These are phyloP conservation scores for Reticulascus tulasneorum DNA, from an alignment of 2,329 filamentous ascomycete species.

Conservation along the genomic window DNA sequence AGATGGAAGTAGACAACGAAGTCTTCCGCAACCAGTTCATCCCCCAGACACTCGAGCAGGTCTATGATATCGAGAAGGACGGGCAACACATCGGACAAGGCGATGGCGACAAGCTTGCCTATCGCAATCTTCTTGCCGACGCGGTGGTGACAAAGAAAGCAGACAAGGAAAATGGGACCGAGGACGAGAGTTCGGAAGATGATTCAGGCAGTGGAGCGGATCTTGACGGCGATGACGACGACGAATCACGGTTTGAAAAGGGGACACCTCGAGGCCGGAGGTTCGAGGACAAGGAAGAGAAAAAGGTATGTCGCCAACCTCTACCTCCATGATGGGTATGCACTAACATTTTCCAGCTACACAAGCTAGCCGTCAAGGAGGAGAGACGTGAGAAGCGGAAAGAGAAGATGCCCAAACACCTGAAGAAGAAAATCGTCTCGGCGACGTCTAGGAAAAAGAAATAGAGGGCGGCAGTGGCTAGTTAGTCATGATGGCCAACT, in stretches of 20 bases:
- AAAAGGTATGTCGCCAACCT: conserved; percentile 51
- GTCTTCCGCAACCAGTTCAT: conserved; percentile 97
- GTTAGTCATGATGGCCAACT: neutral
- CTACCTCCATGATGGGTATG: neutral
- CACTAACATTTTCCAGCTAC: conserved; percentile 39
- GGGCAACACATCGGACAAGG: conserved; percentile 72
- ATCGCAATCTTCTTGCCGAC: conserved; percentile 77
- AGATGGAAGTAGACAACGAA: conserved; percentile 76
- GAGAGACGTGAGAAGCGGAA: conserved; percentile 91
- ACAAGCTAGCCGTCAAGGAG: conserved; percentile 90
- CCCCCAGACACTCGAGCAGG: conserved; percentile 89
- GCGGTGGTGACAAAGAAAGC: conserved; percentile 43
- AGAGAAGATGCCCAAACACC: conserved; percentile 91
- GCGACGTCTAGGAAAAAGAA: conserved; percentile 61
- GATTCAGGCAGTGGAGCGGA: conserved; percentile 46
- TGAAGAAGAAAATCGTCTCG: conserved; percentile 85
- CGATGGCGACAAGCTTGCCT: conserved; percentile 73
- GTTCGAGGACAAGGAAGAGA: conserved; percentile 88
- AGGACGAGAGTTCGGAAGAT: conserved; percentile 33
- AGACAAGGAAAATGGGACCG: conserved; percentile 28
- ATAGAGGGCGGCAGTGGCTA: conserved; percentile 25
- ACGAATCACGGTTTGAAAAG: conserved; percentile 58
- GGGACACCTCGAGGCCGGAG: conserved; percentile 73
- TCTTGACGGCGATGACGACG: conserved; percentile 39
- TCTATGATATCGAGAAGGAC: conserved; percentile 93